Base-by-base conservation (phyloP, 2,329 filamentous ascomycete species). In the Nigrospora oryzae region DNA sequence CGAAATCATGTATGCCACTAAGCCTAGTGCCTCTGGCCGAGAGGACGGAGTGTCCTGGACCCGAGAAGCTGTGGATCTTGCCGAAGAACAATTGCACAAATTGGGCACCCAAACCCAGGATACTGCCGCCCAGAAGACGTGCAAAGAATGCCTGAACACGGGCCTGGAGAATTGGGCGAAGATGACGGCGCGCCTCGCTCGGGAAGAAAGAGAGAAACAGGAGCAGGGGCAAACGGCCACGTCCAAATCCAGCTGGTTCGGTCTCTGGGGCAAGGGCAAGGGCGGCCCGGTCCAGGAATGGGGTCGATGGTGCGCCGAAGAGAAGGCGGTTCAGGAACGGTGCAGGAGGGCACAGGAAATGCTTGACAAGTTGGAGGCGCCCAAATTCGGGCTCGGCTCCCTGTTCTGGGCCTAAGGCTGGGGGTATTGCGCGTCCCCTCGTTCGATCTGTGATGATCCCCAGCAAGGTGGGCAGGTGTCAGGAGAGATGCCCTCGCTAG, bases 21-120 rank as follows among this genome's bases (percentile, higher is more conserved):
- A 38, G 77, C 5, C 74, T 15, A 37, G 40, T 16, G 66, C 70
- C 4, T 48, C 59, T 4, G 63, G 61, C 15, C 69, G 71, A 42
- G 81, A 87, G 40, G 83, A 85, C 49, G 91, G 89, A 1, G 71
- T 96, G 2, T 81, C 82, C 6, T 97, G 91, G 91, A 95, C 91
- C 1, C 79, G 89, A 45, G 88, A 95, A 50, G 89, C 85, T 23
- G 88, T 95, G 31, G 84, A 90, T 53, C 68, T 86, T 2, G 85
- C 89, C 3, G 89, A 90, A 63, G 74, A 82, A 49, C 81, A 81
- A 55, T 72, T 81, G 36, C 77, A 73, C 52, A 64, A 55, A 16
- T 60, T 77, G 1, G 59, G 57, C 52, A 45, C 55, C 44, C 52
- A 61, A 14, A 38, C 36, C 42, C 37, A 16, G 36, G 56, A 64